Conservation (phyloP, 345 rosid genomes). For the Salix dunnii region DNA sequence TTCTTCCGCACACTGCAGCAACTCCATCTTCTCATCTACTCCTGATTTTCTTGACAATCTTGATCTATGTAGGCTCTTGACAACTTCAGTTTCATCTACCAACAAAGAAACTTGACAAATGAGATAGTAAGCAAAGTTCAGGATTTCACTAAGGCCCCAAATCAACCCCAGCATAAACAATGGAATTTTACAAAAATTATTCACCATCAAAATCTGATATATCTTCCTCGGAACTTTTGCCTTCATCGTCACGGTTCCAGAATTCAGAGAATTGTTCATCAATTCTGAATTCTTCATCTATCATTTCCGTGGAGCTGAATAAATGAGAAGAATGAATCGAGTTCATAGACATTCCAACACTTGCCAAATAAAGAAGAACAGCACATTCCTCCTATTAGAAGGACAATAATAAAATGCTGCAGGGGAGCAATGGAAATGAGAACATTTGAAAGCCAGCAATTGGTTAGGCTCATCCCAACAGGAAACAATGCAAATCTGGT, state of each 20-base stretch:
- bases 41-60: conserved; percentile 49
- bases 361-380: not conserved
- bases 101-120: conserved; percentile 18
- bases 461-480: not conserved
- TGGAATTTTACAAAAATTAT: conserved; percentile 10
- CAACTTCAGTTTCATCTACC: conserved; percentile 50
- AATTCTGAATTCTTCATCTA: conserved; percentile 32
- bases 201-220: conserved; percentile 86
- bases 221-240: conserved; percentile 75
- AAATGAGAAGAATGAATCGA: conserved; percentile 11
- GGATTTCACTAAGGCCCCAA: not conserved
- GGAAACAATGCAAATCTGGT: not conserved
- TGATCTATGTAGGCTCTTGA: conserved; percentile 40
- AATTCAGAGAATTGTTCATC: conserved; percentile 67
- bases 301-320: conserved; percentile 48
- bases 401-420: too few relatives aligned
- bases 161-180: not conserved
- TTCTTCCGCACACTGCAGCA: conserved; percentile 74
- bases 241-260: conserved; percentile 87
- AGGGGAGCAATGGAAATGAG: not conserved
- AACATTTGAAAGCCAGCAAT: not conserved
- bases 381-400: too few relatives aligned
- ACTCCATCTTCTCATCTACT: conserved; percentile 53
- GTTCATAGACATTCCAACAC: not conserved
- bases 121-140: not conserved